Evolutionary conservation across 345 rosid genomes (phyloP).

Genomic region (Raphanus raphanistrum): DNA sequence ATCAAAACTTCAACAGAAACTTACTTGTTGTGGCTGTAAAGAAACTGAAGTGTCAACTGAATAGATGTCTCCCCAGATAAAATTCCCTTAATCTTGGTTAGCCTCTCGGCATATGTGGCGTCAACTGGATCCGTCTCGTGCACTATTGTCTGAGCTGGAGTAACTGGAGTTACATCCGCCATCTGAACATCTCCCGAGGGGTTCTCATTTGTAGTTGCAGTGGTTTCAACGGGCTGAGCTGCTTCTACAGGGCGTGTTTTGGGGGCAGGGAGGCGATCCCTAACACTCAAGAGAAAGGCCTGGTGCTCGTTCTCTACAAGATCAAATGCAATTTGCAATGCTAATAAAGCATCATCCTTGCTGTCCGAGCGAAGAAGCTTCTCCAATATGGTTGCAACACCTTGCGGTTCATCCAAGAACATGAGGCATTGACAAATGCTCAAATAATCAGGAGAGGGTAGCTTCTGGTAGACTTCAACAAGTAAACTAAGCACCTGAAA

Average conservation of each 20-base stretch:
- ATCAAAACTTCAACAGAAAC: slow-evolving; percentile 3
- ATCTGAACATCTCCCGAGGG: slow-evolving; percentile 74
- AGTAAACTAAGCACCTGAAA: slow-evolving; percentile 87
- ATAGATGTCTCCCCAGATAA: slow-evolving; percentile 97
- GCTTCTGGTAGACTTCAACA: slow-evolving; percentile 79
- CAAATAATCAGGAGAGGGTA: slow-evolving; percentile 91
- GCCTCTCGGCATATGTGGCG: slow-evolving; percentile 70
- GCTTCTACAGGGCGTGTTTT: slow-evolving; percentile 57
- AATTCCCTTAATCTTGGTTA: slow-evolving; percentile 80
- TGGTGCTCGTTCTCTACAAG: slow-evolving; percentile 98
- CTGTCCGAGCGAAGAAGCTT: slow-evolving; percentile 82
- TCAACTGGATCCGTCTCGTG: slow-evolving; percentile 64
- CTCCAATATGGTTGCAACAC: slow-evolving; percentile 82
- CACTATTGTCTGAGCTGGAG: slow-evolving; percentile 47
- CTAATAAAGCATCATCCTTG: slow-evolving; percentile 83
- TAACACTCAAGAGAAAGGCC: slow-evolving; percentile 90
- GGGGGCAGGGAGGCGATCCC: slow-evolving; percentile 74
- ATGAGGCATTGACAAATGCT: slow-evolving; percentile 96
- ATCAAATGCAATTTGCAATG: slow-evolving; percentile 93
- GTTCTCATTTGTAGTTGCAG: slow-evolving; percentile 54
- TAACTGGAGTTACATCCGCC: slow-evolving; percentile 67
- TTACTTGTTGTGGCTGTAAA: slow-evolving; percentile 93
- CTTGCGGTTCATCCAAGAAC: slow-evolving; percentile 93
- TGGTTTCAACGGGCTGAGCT: slow-evolving; percentile 51
- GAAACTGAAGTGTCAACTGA: slow-evolving; percentile 84